Evolutionary conservation across 306 rosid genomes (phyloP), one percentile per base, ranked within the genome.

Genomic region (Pachyrhizus erosus): DNA sequence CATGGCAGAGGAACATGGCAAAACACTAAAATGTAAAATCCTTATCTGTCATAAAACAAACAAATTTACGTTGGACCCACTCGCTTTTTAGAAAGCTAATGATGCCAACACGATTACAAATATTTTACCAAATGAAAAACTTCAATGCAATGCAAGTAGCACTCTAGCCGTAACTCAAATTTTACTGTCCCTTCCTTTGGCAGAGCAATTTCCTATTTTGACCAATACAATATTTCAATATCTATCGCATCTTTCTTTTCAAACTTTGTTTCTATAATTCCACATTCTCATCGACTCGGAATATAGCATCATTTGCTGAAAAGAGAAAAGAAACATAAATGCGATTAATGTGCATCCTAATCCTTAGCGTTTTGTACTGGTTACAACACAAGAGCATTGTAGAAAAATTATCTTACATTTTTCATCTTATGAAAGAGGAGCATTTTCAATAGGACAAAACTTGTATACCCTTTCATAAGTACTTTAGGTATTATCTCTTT

Each of bases 291-390:
- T n/a, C 1, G 2, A 3, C 20, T 60, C 23, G 1, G 40, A 65
- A 65, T 48, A 45, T 20, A 64, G 74, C 71, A 77, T 29, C 62
- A 29, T 14, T 76, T n/a, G n/a, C 29, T 9, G n/a, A 43, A 76
- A 18, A 17, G 12, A 9, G 9, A 61, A 39, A 27, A 61, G 20
- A 61, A 62, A 26, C n/a, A 51, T 24, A 61, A 40, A 43, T 42
- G 20, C 65, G 6, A 61, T 71, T 71, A 17, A 40, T 61, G 49
- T 40, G 9, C 2, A 39, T 23, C 1, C 48, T 11, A 31, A 29
- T 52, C 31, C 12, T n/a, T 27, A n/a, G 78, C 52, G 37, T 29
- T 13, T 13, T 33, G 8, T 5, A 5, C 21, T 52, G 9, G 33
- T 42, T 23, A 21, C 12, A n/a, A n/a, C n/a, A n/a, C n/a, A n/a